These are phyloP conservation scores for Phytopythium chamaehyphon DNA, from an alignment of 352 stramenopile genomes.

Conservation along the genomic window DNA sequence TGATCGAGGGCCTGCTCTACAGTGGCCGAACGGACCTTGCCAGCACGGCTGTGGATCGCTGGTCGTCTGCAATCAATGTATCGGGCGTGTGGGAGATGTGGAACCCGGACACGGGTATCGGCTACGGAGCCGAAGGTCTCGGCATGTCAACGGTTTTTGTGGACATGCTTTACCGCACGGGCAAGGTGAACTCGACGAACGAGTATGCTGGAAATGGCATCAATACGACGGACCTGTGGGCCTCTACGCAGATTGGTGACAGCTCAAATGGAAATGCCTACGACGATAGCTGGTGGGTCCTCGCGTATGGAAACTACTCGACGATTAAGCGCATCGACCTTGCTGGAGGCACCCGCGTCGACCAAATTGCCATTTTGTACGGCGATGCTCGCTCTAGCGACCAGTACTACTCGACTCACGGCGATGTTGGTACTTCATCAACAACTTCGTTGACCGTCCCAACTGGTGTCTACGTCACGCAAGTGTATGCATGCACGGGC, in stretches of 20 bases:
- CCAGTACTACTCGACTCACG: constrained; percentile 13
- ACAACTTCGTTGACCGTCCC: constrained; percentile 11
- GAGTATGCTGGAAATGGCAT: constrained; percentile 16
- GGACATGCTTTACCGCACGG: constrained; percentile 13
- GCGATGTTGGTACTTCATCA: constrained; percentile 11
- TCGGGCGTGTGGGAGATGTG: constrained; percentile 19
- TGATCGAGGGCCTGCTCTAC: constrained; percentile 16
- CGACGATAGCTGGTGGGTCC: constrained; percentile 18
- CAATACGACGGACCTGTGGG: constrained; percentile 10
- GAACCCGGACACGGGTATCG: constrained; percentile 16
- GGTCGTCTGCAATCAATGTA: constrained; percentile 12
- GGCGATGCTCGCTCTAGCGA: constrained; percentile 14
- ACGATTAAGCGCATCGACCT: constrained; percentile 16
- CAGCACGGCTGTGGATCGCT: constrained; percentile 14
- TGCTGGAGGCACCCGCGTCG: constrained; percentile 13
- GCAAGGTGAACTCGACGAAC: constrained; percentile 13
- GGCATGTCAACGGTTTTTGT: constrained; percentile 15
- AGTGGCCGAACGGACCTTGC: constrained; percentile 8
- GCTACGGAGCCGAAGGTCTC: constrained; percentile 17
- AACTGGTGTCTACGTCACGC: constrained; percentile 5
- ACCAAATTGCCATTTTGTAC: constrained; percentile 16
- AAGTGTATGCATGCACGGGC: constrained; percentile 9
- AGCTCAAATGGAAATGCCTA: constrained; percentile 9
- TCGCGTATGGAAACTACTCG: constrained; percentile 17
- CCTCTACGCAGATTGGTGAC: constrained; percentile 8